Evolutionary conservation across 345 rosid genomes (phyloP).

Genomic region (Cardamine chenopodiifolia): DNA sequence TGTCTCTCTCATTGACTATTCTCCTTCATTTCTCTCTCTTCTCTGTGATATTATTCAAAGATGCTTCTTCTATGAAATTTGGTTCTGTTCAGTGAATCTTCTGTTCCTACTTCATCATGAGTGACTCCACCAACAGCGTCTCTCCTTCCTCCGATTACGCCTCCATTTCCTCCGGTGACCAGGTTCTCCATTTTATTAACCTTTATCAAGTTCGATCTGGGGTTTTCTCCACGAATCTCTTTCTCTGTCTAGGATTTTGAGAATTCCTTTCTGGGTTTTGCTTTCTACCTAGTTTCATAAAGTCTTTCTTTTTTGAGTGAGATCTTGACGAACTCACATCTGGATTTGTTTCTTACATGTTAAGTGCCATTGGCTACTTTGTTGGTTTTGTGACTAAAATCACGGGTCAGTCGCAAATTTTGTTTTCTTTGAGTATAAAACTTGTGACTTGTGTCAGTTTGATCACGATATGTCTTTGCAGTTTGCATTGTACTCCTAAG

Average conservation of each 20-base stretch:
- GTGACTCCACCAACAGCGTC: conserved; percentile 65
- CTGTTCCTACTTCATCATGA: conserved; percentile 50
- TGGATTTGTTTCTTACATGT: conserved; percentile 20
- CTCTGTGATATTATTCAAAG: conserved; percentile 25
- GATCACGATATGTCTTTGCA: no score
- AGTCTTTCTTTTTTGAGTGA: conserved; percentile 9
- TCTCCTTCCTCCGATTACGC: conserved; percentile 62
- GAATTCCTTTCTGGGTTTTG: conserved; percentile 29
- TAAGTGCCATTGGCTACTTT: neutral
- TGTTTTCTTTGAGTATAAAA: neutral
- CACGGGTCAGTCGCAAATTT: conserved; percentile 18
- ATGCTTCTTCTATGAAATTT: conserved; percentile 39
- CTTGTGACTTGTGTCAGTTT: neutral
- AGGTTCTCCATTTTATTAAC: conserved; percentile 48
- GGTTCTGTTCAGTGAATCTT: conserved; percentile 28
- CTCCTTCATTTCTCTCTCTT: conserved; percentile 21
- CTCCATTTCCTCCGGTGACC: conserved; percentile 63
- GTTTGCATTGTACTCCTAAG: no score
- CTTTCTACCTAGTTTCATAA: conserved; percentile 7
- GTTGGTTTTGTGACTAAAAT: neutral
- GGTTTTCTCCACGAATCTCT: neutral
- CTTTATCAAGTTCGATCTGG: conserved; percentile 6
- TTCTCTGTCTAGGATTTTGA: conserved; percentile 10
- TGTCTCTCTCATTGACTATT: conserved; percentile 37
- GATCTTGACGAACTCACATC: conserved; percentile 24